Conservation (phyloP, 768 basidiomycete genomes). For the Podaxis sp. region DNA sequence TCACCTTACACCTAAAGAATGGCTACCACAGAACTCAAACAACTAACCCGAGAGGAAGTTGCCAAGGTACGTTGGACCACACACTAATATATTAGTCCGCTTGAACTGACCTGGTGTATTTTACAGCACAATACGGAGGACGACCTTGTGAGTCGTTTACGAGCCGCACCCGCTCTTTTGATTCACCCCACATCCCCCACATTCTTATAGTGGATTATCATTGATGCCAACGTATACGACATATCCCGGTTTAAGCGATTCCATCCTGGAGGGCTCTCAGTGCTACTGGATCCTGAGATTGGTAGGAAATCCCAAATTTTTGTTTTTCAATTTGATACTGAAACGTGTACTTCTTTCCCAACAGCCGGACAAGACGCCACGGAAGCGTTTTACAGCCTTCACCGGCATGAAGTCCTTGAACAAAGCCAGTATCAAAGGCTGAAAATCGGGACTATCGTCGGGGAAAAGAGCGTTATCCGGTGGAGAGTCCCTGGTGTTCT, state of each 20-base stretch:
- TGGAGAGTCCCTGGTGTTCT: constrained; percentile 49
- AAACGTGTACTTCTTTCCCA: constrained; percentile 24
- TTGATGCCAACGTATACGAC: constrained; percentile 83
- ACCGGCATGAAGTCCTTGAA: constrained; percentile 78
- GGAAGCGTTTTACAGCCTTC: constrained; percentile 83
- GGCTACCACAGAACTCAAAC: constrained; percentile 23
- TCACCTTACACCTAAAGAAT: constrained; percentile 15
- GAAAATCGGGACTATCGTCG: constrained; percentile 68
- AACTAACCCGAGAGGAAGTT: constrained; percentile 66
- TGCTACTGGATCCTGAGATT: constrained; percentile 70
- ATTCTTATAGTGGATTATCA: constrained; percentile 64
- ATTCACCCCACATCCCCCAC: background rate
- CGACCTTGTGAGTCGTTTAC: constrained; percentile 49
- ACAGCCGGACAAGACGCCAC: constrained; percentile 85
- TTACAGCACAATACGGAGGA: constrained; percentile 74
- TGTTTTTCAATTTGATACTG: constrained; percentile 13
- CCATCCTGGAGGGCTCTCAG: constrained; percentile 79
- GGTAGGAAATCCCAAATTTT: constrained; percentile 37
- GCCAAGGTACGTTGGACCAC: constrained; percentile 44
- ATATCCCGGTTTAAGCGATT: constrained; percentile 71
- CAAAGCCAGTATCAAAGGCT: constrained; percentile 72
- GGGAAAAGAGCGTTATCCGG: constrained; percentile 51
- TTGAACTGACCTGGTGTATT: constrained; percentile 2
- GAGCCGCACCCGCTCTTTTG: background rate
- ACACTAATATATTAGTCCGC: background rate